Percentiles rank a stretch among this genome's conserved stretches.
Conservation (phyloP, 352 stramenopile species). For the Salisapilia sapeloensis region DNA sequence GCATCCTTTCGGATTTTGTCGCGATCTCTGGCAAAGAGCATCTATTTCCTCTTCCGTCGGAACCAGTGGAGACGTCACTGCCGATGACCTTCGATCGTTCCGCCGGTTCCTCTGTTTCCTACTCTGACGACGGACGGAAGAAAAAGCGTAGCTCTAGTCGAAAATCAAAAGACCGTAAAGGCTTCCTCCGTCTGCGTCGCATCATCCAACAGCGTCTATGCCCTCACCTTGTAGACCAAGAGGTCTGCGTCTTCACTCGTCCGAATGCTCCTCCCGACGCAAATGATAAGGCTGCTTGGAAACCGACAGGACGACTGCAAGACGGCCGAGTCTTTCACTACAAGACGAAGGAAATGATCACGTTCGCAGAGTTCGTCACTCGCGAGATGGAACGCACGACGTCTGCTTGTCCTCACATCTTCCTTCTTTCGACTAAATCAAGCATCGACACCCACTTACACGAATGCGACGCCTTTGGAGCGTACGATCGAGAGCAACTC, state of each 20-base stretch:
- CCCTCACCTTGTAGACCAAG: slow-evolving; percentile 35
- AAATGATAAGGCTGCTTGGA: slow-evolving; percentile 9
- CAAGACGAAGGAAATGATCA: slow-evolving; percentile 22
- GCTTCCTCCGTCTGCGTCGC: slow-evolving; percentile 36
- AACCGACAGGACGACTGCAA: slow-evolving; percentile 28
- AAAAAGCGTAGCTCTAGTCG: too few species aligned
- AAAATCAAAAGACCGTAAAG: slow-evolving; percentile 9
- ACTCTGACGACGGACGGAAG: too few species aligned
- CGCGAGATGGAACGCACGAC: slow-evolving; percentile 18
- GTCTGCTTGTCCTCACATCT: slow-evolving; percentile 55
- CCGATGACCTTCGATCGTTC: too few species aligned
- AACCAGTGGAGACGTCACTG: too few species aligned
- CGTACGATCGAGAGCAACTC: slow-evolving; percentile 23
- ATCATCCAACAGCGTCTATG: slow-evolving; percentile 56
- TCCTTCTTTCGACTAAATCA: slow-evolving; percentile 25
- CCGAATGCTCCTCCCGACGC: slow-evolving; percentile 2
- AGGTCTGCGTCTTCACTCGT: slow-evolving; percentile 27
- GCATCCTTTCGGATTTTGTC: too few species aligned
- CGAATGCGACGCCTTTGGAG: slow-evolving; percentile 45
- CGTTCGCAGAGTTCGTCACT: slow-evolving; percentile 43
- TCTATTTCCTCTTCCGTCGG: too few species aligned
- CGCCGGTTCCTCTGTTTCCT: too few species aligned
- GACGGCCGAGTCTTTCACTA: slow-evolving; percentile 34
- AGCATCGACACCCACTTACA: slow-evolving; percentile 59
- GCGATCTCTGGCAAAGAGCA: too few species aligned